Percentiles rank a stretch among this genome's conserved stretches.
phyloP scores from a whole-genome alignment of 2,329 filamentous ascomycete species.

The Achaetomium macrosporum region DNA sequence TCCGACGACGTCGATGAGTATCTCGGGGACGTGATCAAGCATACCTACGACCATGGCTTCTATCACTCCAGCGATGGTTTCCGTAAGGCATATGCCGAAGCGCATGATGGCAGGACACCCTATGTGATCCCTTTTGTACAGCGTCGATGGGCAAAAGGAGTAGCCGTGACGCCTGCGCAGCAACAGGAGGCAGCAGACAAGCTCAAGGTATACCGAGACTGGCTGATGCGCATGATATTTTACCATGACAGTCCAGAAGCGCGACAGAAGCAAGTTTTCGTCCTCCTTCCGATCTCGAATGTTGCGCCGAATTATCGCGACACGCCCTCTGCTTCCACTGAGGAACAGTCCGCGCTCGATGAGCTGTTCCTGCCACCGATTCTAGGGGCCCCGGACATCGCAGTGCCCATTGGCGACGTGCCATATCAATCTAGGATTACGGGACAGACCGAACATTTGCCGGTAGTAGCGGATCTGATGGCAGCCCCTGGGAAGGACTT shows the following conservation, averaged over 20 bases:
- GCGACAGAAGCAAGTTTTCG: background rate
- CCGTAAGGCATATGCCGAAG: background rate
- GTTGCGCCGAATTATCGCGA: background rate
- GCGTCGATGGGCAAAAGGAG: background rate
- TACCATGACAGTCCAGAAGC: background rate
- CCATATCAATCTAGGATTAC: background rate
- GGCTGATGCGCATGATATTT: background rate
- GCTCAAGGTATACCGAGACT: background rate
- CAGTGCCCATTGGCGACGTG: background rate
- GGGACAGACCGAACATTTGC: background rate
- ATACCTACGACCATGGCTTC: background rate
- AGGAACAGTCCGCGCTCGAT: slow-evolving; percentile 1
- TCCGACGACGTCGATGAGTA: background rate
- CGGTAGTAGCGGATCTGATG: background rate
- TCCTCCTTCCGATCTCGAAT: background rate
- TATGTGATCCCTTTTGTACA: background rate
- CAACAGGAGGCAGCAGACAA: background rate
- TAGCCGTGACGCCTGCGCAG: background rate
- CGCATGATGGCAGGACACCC: background rate
- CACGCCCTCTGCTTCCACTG: background rate
- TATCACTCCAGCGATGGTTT: background rate
- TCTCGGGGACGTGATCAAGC: background rate
- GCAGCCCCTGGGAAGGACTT: background rate
- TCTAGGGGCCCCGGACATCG: background rate
- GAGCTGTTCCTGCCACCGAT: slow-evolving; percentile 3